phyloP scores from a whole-genome alignment of 2,329 filamentous ascomycete species.

The Hypoxylon sp. region DNA sequence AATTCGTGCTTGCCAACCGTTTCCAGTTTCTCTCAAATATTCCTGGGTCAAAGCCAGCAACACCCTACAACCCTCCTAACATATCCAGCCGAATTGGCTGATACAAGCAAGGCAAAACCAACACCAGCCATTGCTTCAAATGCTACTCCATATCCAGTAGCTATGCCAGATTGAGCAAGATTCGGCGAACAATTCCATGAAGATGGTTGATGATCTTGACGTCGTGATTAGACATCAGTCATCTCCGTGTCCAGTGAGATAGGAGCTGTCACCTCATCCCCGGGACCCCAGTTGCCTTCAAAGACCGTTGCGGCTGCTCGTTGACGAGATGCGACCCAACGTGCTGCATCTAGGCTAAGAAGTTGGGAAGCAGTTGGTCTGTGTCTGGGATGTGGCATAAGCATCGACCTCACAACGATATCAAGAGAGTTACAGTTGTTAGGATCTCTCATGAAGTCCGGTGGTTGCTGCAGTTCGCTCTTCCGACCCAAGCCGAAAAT shows the following conservation, averaged over 20 bases:
- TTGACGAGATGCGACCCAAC: conserved; percentile 83
- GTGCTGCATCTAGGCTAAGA: conserved; percentile 79
- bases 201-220: conserved; percentile 41
- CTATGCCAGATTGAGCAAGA: conserved; percentile 52
- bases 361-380: conserved; percentile 84
- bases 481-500: conserved; percentile 65
- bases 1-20: conserved; percentile 39
- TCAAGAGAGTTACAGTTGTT: conserved; percentile 83
- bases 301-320: conserved; percentile 93
- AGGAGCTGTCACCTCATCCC: conserved; percentile 62
- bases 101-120: conserved; percentile 50
- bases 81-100: conserved; percentile 54
- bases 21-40: conserved; percentile 37
- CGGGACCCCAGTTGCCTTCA: conserved; percentile 95
- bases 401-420: conserved; percentile 88
- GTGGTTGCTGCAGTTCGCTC: conserved; percentile 73
- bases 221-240: conserved; percentile 66
- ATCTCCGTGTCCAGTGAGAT: conserved; percentile 69
- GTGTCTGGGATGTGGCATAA: conserved; percentile 78
- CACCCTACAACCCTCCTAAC: conserved; percentile 36
- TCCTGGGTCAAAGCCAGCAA: conserved; percentile 32
- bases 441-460: conserved; percentile 89
- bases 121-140: conserved; percentile 46
- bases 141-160: conserved; percentile 52
- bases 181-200: conserved; percentile 44